Conservation (phyloP, 106 monocot species). For the Alisma plantagoaquatica region DNA sequence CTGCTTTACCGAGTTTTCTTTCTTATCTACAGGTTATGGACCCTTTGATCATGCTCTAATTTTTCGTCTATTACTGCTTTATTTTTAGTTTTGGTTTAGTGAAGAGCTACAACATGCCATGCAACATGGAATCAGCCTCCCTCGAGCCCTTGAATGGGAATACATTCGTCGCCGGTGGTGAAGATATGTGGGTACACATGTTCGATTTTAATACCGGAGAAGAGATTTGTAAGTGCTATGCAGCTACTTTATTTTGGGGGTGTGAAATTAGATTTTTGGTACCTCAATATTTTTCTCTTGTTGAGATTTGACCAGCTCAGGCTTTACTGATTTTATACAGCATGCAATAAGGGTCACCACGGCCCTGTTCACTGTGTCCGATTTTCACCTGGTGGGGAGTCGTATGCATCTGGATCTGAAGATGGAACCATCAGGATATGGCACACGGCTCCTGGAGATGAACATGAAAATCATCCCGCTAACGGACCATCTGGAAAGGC, state of each 20-base stretch:
- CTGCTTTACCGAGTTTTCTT: not conserved
- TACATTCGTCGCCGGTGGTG: constrained; percentile 85
- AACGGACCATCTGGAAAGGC: constrained; percentile 29
- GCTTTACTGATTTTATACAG: too few species aligned
- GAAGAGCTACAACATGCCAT: constrained; percentile 89
- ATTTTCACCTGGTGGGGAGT: constrained; percentile 87
- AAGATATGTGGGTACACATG: constrained; percentile 97
- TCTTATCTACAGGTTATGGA: too few species aligned
- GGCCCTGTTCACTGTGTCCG: constrained; percentile 93
- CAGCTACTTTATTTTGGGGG: too few species aligned
- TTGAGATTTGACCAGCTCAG: too few species aligned
- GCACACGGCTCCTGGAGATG: constrained; percentile 48
- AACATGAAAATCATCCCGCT: constrained; percentile 19
- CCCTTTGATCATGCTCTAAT: too few species aligned
- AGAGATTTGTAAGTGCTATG: constrained; percentile 71
- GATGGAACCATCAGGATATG: constrained; percentile 97
- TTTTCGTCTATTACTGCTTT: too few species aligned
- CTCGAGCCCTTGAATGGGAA: constrained; percentile 80
- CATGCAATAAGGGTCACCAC: constrained; percentile 98
- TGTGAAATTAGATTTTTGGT: too few species aligned
- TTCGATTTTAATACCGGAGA: constrained; percentile 87
- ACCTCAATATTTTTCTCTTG: too few species aligned
- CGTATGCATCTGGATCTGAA: constrained; percentile 93
- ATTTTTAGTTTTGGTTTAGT: constrained; percentile 71
- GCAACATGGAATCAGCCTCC: constrained; percentile 82